phyloP scores from a whole-genome alignment of 768 basidiomycete genomes.

The Clitopilus hobsonii region DNA sequence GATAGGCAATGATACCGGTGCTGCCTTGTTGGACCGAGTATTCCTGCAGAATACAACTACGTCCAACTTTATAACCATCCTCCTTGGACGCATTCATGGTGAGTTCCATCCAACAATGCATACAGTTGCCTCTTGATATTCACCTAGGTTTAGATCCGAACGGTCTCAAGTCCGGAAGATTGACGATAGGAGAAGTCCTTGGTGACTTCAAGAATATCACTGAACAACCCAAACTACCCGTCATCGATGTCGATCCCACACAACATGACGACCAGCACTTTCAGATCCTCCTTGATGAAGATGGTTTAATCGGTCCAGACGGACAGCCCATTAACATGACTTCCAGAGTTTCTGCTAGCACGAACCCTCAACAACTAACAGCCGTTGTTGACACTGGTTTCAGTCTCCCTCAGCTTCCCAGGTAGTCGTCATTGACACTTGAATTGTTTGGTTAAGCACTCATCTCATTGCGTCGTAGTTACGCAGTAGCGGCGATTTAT shows the following conservation, averaged over 20 bases:
- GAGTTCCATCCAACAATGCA: not conserved
- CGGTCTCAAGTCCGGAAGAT: conserved; percentile 49
- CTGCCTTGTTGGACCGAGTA: conserved; percentile 58
- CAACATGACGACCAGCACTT: conserved; percentile 52
- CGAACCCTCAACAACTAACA: conserved; percentile 43
- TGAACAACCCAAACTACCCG: conserved; percentile 45
- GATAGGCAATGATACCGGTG: conserved; percentile 32
- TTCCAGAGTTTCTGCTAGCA: conserved; percentile 39
- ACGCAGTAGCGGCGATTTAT: conserved; percentile 60
- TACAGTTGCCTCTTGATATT: not conserved
- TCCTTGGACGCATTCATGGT: conserved; percentile 54
- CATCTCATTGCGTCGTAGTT: conserved; percentile 23
- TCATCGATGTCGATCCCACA: conserved; percentile 30
- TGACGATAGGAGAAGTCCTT: conserved; percentile 60
- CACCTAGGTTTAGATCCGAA: conserved; percentile 35
- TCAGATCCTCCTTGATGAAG: conserved; percentile 55
- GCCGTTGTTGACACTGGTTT: conserved; percentile 70
- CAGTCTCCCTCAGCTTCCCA: conserved; percentile 57
- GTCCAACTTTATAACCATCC: conserved; percentile 58
- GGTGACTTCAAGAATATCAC: conserved; percentile 43
- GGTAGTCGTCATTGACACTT: conserved; percentile 23
- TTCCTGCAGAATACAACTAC: conserved; percentile 55
- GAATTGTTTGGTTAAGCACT: not conserved
- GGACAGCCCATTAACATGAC: conserved; percentile 41
- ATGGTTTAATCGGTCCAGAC: conserved; percentile 61